Conservation (phyloP, 139 green algal species). For the Raphidocelis subcapitata region DNA sequence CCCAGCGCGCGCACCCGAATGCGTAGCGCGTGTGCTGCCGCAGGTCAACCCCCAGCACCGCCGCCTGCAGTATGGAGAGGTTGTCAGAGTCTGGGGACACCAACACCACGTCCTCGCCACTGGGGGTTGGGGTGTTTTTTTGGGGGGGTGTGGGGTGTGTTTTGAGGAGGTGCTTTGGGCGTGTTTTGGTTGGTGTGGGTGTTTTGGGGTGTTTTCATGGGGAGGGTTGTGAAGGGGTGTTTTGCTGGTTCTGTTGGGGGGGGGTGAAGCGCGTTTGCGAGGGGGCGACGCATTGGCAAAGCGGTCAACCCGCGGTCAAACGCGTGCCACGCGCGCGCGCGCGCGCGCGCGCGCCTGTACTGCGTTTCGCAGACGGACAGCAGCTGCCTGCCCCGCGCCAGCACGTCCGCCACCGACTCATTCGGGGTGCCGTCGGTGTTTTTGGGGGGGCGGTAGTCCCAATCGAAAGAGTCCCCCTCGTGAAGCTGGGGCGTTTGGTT, state of each 20-base stretch:
- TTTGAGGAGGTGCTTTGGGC: too few species aligned
- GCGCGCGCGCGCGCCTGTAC: constrained; percentile 30
- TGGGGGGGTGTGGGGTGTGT: too few species aligned
- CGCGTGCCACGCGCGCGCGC: too few species aligned
- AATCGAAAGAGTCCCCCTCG: constrained; percentile 36
- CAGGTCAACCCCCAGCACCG: constrained; percentile 64
- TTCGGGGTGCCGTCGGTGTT: constrained; percentile 75
- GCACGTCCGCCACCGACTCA: constrained; percentile 65
- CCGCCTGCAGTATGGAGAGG: constrained; percentile 70
- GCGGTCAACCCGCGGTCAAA: too few species aligned
- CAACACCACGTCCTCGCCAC: constrained; percentile 38
- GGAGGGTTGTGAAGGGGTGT: too few species aligned
- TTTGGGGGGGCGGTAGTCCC: constrained; percentile 21
- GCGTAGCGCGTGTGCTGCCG: constrained; percentile 46
- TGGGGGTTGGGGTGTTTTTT: too few species aligned
- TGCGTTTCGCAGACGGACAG: constrained; percentile 59
- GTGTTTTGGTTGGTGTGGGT: too few species aligned
- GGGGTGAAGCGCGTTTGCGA: too few species aligned
- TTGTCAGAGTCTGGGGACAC: constrained; percentile 70
- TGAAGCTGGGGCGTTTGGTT: constrained; percentile 23
- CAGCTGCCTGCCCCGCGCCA: constrained; percentile 63
- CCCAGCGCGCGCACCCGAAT: constrained; percentile 25
- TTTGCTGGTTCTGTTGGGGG: too few species aligned
- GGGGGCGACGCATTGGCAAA: too few species aligned
- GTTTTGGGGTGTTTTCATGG: too few species aligned